Conservation (phyloP, 202 grass and related monocot genomes). For the Hordeum pubiflorum region DNA sequence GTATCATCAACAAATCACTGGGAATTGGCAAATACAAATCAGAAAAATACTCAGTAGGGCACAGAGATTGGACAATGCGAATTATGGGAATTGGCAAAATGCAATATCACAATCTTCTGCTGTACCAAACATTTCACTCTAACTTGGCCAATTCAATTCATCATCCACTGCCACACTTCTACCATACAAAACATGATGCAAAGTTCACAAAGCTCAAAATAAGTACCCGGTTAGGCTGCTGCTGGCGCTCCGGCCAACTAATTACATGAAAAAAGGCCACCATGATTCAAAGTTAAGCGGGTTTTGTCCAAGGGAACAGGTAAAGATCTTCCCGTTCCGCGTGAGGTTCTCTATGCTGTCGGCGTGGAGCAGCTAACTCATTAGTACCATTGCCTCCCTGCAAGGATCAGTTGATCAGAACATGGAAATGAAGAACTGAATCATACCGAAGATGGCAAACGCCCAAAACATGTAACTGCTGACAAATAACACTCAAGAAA, state of each 20-base stretch:
- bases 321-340: too few relatives aligned
- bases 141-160: too few relatives aligned
- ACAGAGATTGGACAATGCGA: not conserved
- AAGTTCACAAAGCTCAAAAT: not conserved
- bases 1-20: too few relatives aligned
- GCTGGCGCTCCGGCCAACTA: not conserved
- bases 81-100: not conserved
- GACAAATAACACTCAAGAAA: not conserved
- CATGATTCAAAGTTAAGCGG: not conserved
- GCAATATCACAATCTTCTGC: too few relatives aligned
- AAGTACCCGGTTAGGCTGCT: not conserved
- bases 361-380: not conserved
- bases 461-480: not conserved
- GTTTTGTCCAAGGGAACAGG: too few relatives aligned
- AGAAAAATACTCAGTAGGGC: not conserved
- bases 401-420: not conserved
- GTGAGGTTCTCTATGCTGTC: not conserved
- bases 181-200: not conserved
- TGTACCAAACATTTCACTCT: too few relatives aligned
- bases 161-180: too few relatives aligned
- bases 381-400: not conserved
- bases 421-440: not conserved
- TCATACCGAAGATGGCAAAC: not conserved
- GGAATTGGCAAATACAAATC: too few relatives aligned
- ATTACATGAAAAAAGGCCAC: not conserved